phyloP scores from a whole-genome alignment of 768 basidiomycete species.

The Crepidotus variabilis region DNA sequence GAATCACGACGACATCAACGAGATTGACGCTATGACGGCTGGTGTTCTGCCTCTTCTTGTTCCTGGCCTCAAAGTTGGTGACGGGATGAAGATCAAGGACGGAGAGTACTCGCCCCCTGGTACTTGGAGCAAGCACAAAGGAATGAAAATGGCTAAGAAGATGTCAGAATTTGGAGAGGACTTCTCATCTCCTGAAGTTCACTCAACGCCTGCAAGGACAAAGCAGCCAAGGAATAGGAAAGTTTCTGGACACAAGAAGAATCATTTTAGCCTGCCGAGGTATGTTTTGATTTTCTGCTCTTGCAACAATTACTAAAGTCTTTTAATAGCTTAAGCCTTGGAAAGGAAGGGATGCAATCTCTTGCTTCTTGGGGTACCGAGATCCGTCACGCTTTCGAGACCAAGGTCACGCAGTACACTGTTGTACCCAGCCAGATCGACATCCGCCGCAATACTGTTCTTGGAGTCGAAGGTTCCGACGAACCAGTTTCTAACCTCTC shows the following conservation, averaged over 20 bases:
- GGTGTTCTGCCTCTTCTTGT: conserved; percentile 65
- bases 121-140: conserved; percentile 38
- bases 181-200: conserved; percentile 53
- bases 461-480: conserved; percentile 33
- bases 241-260: conserved; percentile 51
- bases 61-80: conserved; percentile 58
- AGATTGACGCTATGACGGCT: conserved; percentile 70
- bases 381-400: conserved; percentile 46
- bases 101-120: conserved; percentile 39
- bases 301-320: not conserved
- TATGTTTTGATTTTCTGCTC: conserved; percentile 23
- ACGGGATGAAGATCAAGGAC: conserved; percentile 51
- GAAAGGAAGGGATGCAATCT: conserved; percentile 53
- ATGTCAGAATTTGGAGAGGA: conserved; percentile 43
- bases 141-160: conserved; percentile 29
- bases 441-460: conserved; percentile 44
- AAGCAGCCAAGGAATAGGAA: conserved; percentile 35
- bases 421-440: conserved; percentile 38
- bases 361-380: conserved; percentile 51
- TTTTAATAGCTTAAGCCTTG: conserved; percentile 54
- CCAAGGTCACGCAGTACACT: conserved; percentile 34
- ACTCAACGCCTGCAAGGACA: conserved; percentile 56
- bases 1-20: conserved; percentile 47
- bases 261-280: conserved; percentile 70
- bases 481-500: conserved; percentile 27